phyloP scores from a whole-genome alignment of 2,329 filamentous ascomycete species.

The Arachnopeziza araneosa region DNA sequence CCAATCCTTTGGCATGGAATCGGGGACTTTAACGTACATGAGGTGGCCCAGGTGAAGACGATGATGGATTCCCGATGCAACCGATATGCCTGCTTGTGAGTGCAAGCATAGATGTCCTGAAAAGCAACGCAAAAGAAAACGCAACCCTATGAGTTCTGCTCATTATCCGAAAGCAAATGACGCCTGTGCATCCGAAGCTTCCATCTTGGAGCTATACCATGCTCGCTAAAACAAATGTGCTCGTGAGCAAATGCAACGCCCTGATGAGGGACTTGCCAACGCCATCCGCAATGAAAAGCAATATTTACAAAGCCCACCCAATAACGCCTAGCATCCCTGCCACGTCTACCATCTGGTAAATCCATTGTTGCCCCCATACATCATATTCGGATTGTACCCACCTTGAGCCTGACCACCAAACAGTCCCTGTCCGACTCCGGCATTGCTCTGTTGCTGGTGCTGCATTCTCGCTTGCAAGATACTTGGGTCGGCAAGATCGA shows the following conservation, averaged over 20 bases:
- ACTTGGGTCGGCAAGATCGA: constrained; percentile 99
- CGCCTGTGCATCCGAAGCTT: constrained; percentile 31
- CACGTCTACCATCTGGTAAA: constrained; percentile 61
- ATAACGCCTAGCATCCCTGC: constrained; percentile 21
- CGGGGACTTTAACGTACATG: constrained; percentile 61
- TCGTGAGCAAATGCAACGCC: constrained; percentile 29
- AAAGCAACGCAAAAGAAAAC: constrained; percentile 23
- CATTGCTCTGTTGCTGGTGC: constrained; percentile 75
- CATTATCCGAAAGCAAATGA: constrained; percentile 26
- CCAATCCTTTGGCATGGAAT: constrained; percentile 34
- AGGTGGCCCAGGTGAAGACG: constrained; percentile 55
- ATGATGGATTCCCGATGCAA: constrained; percentile 59
- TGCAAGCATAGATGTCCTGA: constrained; percentile 13
- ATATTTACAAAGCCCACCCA: constrained; percentile 26
- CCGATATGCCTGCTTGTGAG: constrained; percentile 21
- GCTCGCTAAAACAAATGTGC: constrained; percentile 42
- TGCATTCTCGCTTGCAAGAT: constrained; percentile 98
- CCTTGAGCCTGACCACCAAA: constrained; percentile 87
- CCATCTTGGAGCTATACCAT: constrained; percentile 37
- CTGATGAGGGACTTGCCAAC: constrained; percentile 25
- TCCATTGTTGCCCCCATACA: constrained; percentile 59
- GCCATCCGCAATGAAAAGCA: constrained; percentile 30
- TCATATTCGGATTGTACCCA: constrained; percentile 87
- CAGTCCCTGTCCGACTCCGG: constrained; percentile 80
- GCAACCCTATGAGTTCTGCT: constrained; percentile 25